Evolutionary conservation across 371 early-diverging fungal genomes (phyloP).

Genomic region (Rhizoclosmatium hyalinum): DNA sequence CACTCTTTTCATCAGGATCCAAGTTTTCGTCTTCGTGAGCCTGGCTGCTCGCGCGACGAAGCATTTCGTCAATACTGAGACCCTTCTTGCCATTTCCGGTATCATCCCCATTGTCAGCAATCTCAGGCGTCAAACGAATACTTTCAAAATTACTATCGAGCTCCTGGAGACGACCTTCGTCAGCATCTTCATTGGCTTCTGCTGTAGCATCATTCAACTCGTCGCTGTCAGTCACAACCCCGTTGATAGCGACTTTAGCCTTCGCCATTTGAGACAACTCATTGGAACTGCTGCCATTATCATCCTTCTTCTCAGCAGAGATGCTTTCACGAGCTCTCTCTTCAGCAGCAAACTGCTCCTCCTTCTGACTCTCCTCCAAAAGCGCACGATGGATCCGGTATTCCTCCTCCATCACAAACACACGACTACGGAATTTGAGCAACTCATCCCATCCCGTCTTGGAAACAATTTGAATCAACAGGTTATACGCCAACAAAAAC

Average conservation of each 20-base stretch:
- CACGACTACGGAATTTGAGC: slow-evolving; percentile 79
- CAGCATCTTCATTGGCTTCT: neutral
- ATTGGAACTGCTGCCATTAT: slow-evolving; percentile 20
- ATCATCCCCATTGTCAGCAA: neutral
- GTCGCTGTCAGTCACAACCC: slow-evolving; percentile 30
- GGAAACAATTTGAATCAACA: slow-evolving; percentile 79
- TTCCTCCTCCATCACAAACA: slow-evolving; percentile 98
- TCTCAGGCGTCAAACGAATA: slow-evolving; percentile 27
- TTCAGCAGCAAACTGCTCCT: slow-evolving; percentile 37
- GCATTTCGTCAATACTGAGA: slow-evolving; percentile 51
- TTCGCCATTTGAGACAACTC: neutral
- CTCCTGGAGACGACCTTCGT: slow-evolving; percentile 8
- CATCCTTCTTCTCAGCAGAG: slow-evolving; percentile 36
- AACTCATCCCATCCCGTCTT: slow-evolving; percentile 96
- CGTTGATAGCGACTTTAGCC: slow-evolving; percentile 38
- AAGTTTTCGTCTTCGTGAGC: slow-evolving; percentile 30
- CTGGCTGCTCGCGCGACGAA: slow-evolving; percentile 51
- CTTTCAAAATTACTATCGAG: slow-evolving; percentile 28
- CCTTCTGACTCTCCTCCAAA: slow-evolving; percentile 48
- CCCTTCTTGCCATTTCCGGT: slow-evolving; percentile 29
- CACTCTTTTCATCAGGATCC: slow-evolving; percentile 31
- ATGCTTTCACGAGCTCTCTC: slow-evolving; percentile 44
- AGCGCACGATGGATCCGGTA: slow-evolving; percentile 72
- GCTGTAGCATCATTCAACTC: neutral
- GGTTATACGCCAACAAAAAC: slow-evolving; percentile 83